Evolutionary conservation across 768 basidiomycete species (phyloP).

Genomic region (Cyathus striatus): DNA sequence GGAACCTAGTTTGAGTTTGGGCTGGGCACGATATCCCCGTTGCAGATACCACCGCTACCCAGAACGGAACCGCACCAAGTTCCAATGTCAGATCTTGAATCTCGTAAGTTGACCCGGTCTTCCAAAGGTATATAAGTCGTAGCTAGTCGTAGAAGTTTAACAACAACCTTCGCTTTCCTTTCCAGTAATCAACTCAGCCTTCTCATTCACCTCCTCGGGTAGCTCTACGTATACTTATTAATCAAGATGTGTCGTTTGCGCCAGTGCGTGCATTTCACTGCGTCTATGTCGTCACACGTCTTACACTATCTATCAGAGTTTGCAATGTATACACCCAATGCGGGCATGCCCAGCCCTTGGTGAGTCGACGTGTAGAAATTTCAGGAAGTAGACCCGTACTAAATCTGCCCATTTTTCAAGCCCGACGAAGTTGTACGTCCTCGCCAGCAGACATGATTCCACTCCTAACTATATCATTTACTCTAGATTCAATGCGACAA

Average conservation of each 20-base stretch:
- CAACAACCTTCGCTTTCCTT: no score
- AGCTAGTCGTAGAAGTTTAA: neutral
- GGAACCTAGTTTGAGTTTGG: slow-evolving; percentile 7
- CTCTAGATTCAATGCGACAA: slow-evolving; percentile 15
- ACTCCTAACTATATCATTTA: neutral
- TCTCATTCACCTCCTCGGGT: no score
- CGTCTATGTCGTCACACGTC: neutral
- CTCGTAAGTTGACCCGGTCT: no score
- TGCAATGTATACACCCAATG: slow-evolving; percentile 44
- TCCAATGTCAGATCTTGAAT: no score
- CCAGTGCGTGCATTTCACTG: slow-evolving; percentile 33
- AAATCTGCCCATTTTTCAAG: slow-evolving; percentile 14
- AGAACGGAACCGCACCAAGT: slow-evolving; percentile 1
- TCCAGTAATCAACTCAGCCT: no score
- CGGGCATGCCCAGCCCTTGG: slow-evolving; percentile 39
- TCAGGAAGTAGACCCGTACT: no score
- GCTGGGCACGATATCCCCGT: slow-evolving; percentile 6
- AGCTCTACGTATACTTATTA: no score
- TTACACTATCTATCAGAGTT: slow-evolving; percentile 23
- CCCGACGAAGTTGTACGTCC: slow-evolving; percentile 22
- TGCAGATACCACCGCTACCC: slow-evolving; percentile 1
- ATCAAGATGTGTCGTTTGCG: slow-evolving; percentile 47
- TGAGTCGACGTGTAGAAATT: no score
- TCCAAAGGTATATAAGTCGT: slow-evolving; percentile 10
- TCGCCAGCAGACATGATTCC: neutral